Base-by-base conservation (phyloP, 805 yeast genomes). In the Lachancea quebecensis region DNA sequence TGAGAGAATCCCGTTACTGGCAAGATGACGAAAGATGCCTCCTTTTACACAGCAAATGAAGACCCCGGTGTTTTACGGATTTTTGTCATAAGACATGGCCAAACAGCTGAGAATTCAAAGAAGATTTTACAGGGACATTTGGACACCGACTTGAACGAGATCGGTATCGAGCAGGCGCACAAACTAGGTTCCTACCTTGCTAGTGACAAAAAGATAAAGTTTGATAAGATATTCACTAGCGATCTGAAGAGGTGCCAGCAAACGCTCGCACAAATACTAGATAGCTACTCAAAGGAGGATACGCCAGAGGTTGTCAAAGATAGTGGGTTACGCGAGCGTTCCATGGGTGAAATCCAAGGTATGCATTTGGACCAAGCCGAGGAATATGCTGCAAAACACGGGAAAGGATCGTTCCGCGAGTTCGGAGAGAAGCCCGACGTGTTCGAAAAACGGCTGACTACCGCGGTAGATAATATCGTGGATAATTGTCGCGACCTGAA, bases 331-430 rank as follows among this genome's bases (percentile, higher is more conserved):
- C 71, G 96, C 51, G 96, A 87, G 56, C 70, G 95, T 38, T 61
- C 68, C 42, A 85, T 87, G 95, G 95, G 95, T 1, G 74, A 71
- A 8, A 81, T 82, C 27, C 86, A 87, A 61, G 95, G 95, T 2
- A 78, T 83, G 85, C 68, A 71, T 38, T 68, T 85, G 30, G 62
- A 59, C 27, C 89, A 83, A 37, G 96, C 95, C 1, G 66, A 71
- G 28, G 56, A 52, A 9, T 69, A 64, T 50, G 74, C 81, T 7
- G 73, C 61, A 3, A 65, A 68, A 43, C 81, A 74, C 52, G 91
- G 88, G 18, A 61, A 69, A 32, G 66, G 72, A 16, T 56, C 68
- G 17, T 83, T 78, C 56, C 73, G 78, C 47, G 79, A 80, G 35
- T 70, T 78, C 53, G 95, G 95, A 0, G 96, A 87, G 58, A 61